phyloP scores from a whole-genome alignment of 2,329 filamentous ascomycete genomes.

The Penicillium freii region DNA sequence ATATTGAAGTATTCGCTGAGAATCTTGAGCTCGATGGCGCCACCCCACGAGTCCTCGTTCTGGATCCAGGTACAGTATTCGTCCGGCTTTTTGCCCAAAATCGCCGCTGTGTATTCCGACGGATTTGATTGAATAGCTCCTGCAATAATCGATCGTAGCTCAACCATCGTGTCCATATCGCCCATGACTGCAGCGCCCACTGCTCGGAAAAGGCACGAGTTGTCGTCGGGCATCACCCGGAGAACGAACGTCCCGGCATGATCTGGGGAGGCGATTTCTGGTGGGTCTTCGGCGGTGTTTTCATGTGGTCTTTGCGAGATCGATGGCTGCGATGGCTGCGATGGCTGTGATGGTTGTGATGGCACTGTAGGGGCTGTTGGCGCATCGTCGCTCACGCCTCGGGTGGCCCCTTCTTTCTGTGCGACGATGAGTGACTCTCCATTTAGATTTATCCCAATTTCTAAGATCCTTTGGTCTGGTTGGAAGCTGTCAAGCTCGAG shows the following conservation, averaged over 20 bases:
- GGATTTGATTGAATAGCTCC: constrained; percentile 72
- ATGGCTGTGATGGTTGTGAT: neutral
- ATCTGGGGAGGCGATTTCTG: constrained; percentile 58
- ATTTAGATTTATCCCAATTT: constrained; percentile 62
- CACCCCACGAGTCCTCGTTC: constrained; percentile 80
- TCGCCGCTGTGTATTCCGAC: constrained; percentile 69
- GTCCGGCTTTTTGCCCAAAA: constrained; percentile 70
- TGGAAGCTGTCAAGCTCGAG: constrained; percentile 60
- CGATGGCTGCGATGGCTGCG: constrained; percentile 23
- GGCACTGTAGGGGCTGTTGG: neutral
- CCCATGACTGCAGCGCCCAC: constrained; percentile 76
- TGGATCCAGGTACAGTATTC: constrained; percentile 82
- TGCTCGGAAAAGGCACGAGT: constrained; percentile 89
- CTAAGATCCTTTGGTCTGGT: constrained; percentile 49
- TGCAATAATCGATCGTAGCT: constrained; percentile 74
- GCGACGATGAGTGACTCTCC: constrained; percentile 68
- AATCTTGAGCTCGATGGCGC: constrained; percentile 84
- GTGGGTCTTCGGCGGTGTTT: constrained; percentile 56
- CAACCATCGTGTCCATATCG: constrained; percentile 64
- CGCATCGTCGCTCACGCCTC: neutral
- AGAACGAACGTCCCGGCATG: constrained; percentile 64
- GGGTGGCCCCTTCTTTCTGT: constrained; percentile 39
- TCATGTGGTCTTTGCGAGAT: constrained; percentile 45
- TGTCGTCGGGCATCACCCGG: constrained; percentile 95
- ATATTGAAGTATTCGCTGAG: constrained; percentile 80